Percentiles rank a stretch among this genome's conserved stretches.
phyloP scores from a whole-genome alignment of 2,329 filamentous ascomycete species.

The Whalleya microplaca region DNA sequence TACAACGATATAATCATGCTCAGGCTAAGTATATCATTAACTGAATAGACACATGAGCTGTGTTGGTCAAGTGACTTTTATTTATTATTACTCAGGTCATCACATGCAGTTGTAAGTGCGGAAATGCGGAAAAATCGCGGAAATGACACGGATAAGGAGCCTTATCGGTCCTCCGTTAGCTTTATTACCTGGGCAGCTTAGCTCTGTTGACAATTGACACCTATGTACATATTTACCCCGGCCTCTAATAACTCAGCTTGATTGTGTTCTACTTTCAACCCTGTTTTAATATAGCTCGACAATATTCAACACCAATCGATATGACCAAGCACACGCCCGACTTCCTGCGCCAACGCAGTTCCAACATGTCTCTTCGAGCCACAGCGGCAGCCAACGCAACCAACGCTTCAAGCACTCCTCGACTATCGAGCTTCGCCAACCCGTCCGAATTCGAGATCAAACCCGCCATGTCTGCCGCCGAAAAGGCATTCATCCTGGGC shows the following conservation, averaged over 20 bases:
- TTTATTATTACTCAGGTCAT: not conserved
- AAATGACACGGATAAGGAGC: not conserved
- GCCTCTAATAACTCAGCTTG: not conserved
- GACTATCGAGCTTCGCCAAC: conserved; percentile 36
- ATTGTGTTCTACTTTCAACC: not conserved
- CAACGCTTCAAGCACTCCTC: conserved; percentile 30
- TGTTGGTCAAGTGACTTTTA: not conserved
- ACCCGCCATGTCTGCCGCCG: conserved; percentile 26
- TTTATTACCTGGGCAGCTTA: too few relatives aligned
- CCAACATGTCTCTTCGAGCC: conserved; percentile 50
- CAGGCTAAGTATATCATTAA: not conserved
- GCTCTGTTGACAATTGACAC: not conserved
- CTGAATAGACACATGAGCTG: not conserved
- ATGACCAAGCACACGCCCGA: conserved; percentile 53
- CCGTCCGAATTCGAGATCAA: conserved; percentile 30
- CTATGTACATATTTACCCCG: not conserved
- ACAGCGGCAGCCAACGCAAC: conserved; percentile 40
- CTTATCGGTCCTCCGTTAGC: not conserved
- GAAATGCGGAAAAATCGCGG: too few relatives aligned
- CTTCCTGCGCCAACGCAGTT: conserved; percentile 48
- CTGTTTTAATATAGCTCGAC: not conserved
- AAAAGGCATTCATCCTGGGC: conserved; percentile 34
- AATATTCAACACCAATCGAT: not conserved
- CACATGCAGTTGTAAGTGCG: not conserved
- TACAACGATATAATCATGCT: not conserved